phyloP scores from a whole-genome alignment of 2,329 filamentous ascomycete genomes.

The Fusarium duplospermum region DNA sequence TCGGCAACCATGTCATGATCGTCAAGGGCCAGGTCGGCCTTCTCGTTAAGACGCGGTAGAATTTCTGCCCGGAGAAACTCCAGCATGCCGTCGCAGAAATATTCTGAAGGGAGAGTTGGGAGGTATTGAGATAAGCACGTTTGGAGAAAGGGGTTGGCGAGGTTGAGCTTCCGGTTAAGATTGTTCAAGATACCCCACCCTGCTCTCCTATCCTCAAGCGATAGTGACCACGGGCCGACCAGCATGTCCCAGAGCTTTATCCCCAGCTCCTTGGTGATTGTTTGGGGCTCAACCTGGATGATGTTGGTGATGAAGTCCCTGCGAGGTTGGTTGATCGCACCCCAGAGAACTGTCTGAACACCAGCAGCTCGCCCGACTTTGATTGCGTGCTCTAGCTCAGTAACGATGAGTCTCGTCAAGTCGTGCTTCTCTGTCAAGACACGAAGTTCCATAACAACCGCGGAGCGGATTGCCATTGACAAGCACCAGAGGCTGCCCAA shows the following conservation, averaged over 20 bases:
- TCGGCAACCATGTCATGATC: slow-evolving; percentile 64
- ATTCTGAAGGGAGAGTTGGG: slow-evolving; percentile 65
- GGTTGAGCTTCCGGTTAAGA: slow-evolving; percentile 53
- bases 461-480: slow-evolving; percentile 58
- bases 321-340: slow-evolving; percentile 62
- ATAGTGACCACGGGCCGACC: slow-evolving; percentile 72
- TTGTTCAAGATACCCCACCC: slow-evolving; percentile 76
- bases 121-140: slow-evolving; percentile 68
- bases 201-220: slow-evolving; percentile 69
- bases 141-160: slow-evolving; percentile 66
- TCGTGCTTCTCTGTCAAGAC: slow-evolving; percentile 70
- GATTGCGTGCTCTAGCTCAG: slow-evolving; percentile 71
- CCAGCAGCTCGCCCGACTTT: slow-evolving; percentile 47
- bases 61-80: slow-evolving; percentile 70
- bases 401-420: slow-evolving; percentile 70
- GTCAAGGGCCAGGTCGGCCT: slow-evolving; percentile 59
- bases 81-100: slow-evolving; percentile 71
- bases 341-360: slow-evolving; percentile 59
- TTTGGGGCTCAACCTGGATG: slow-evolving; percentile 69
- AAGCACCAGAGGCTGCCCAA: slow-evolving; percentile 80
- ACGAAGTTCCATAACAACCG: slow-evolving; percentile 63
- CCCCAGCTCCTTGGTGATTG: slow-evolving; percentile 72
- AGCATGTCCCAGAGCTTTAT: slow-evolving; percentile 77
- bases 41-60: slow-evolving; percentile 59
- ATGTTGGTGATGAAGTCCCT: slow-evolving; percentile 69